Evolutionary conservation across 768 basidiomycete species (phyloP).

Genomic region (Termitomyces sp.): DNA sequence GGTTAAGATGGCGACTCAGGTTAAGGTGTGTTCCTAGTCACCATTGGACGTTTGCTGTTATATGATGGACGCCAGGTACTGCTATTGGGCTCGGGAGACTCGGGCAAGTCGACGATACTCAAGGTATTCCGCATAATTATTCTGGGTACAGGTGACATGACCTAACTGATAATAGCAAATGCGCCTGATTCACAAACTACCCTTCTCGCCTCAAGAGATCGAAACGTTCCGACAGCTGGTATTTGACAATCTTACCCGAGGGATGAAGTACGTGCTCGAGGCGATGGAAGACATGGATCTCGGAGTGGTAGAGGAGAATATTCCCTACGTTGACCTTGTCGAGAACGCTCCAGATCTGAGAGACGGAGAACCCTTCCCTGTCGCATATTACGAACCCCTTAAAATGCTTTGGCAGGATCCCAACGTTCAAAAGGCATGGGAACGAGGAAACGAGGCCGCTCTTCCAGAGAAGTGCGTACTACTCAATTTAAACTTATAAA

Average conservation of each 20-base stretch:
- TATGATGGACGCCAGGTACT: constrained; percentile 51
- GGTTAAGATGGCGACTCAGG: constrained; percentile 61
- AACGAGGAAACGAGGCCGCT: constrained; percentile 84
- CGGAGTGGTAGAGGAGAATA: constrained; percentile 57
- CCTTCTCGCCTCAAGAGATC: constrained; percentile 76
- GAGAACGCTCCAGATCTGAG: constrained; percentile 65
- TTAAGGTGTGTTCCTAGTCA: constrained; percentile 49
- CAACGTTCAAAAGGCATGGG: constrained; percentile 69
- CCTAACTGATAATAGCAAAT: constrained; percentile 67
- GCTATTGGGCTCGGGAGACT: constrained; percentile 88
- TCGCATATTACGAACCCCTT: constrained; percentile 59
- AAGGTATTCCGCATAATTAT: constrained; percentile 46
- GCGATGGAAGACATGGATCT: constrained; percentile 89
- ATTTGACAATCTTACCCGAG: constrained; percentile 87
- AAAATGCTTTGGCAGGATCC: constrained; percentile 72
- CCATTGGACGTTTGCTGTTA: neutral
- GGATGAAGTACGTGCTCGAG: constrained; percentile 76
- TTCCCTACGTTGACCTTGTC: constrained; percentile 53
- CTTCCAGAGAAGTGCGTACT: constrained; percentile 75
- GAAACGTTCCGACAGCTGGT: constrained; percentile 89
- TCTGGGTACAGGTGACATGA: neutral
- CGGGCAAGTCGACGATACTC: constrained; percentile 88
- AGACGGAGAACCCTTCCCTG: constrained; percentile 79
- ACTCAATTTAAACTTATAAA: neutral
- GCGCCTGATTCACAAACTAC: constrained; percentile 87